Evolutionary conservation across 2,329 filamentous ascomycete species (phyloP), one percentile per base, ranked within the genome.

Genomic region (Tympanopsis confertula): DNA sequence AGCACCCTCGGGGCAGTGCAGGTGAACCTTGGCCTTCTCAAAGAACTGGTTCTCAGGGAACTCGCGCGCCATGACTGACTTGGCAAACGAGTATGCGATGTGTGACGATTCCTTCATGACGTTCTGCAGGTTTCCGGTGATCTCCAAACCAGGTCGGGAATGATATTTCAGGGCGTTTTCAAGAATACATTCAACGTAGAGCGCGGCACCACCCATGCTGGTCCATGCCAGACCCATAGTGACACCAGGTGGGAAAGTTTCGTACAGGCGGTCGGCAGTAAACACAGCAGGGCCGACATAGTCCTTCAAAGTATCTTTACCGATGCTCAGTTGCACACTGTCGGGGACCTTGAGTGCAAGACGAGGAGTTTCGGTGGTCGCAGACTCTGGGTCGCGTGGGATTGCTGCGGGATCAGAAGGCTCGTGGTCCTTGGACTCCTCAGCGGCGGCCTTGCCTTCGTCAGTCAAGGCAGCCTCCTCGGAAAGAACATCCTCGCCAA

Each of bases 171-270:
- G 71, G 0, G 84, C 77, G 42, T 79, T 83, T 56, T 98, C 88
- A 37, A 98, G 66, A 44, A 98, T 96, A 1, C 88, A 93, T 62
- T 98, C 91, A 41, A 98, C 86, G 59, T 98, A 98, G 56, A 98
- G 79, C 37, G 91, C 91, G 4, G 91, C 86, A 42, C 91, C 91
- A 43, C 91, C 91, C 75, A 98, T 86, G 53, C 87, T 86, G 5
- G 93, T 98, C 91, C 91, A 98, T 5, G 91, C 91, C 38, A 98
- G 74, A 46, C 91, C 91, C 91, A 98, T 96, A 17, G 88, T 85
- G 13, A 98, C 91, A 59, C 91, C 91, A 2, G 91, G 76, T 3
- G 93, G 91, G 41, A 87, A 94, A 35, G 79, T 77, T 50, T 98
- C 91, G 66, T 96, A 98, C 13, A 98, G 71, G 39, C 93, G 79